These are phyloP conservation scores for Bipolaris cookei DNA, from an alignment of 2,329 filamentous ascomycete species.

Conservation along the genomic window DNA sequence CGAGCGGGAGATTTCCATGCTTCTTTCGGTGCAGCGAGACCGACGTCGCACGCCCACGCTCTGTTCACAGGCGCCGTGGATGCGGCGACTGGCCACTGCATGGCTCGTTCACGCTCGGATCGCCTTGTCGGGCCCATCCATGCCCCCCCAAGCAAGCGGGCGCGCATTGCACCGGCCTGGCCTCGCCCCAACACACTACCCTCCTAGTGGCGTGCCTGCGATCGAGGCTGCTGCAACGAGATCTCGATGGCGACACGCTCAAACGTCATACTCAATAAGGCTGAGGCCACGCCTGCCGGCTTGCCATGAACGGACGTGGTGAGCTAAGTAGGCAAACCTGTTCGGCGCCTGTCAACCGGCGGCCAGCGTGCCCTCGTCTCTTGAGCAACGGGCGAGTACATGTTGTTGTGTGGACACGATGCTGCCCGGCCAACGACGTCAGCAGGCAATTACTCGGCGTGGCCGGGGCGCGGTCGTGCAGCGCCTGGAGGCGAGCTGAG, in stretches of 20 bases:
- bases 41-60: slow-evolving; percentile 30
- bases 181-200: slow-evolving; percentile 34
- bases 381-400: slow-evolving; percentile 8
- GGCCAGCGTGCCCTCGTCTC: slow-evolving; percentile 6
- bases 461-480: slow-evolving; percentile 36
- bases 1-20: slow-evolving; percentile 35
- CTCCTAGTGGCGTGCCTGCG: slow-evolving; percentile 30
- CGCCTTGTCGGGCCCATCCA: slow-evolving; percentile 10
- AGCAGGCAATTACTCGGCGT: slow-evolving; percentile 30
- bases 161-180: slow-evolving; percentile 40
- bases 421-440: slow-evolving; percentile 13
- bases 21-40: slow-evolving; percentile 39
- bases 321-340: slow-evolving; percentile 16
- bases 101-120: slow-evolving; percentile 42
- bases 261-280: slow-evolving; percentile 44
- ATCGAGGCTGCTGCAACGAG: slow-evolving; percentile 36
- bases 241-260: slow-evolving; percentile 37
- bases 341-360: slow-evolving; percentile 17
- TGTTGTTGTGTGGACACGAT: too few species aligned
- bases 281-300: slow-evolving; percentile 34
- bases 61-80: slow-evolving; percentile 13
- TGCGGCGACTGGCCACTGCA: slow-evolving; percentile 26
- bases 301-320: slow-evolving; percentile 17
- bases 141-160: slow-evolving; percentile 34
- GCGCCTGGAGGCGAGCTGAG: slow-evolving; percentile 36